Conservation (phyloP, 2,329 filamentous ascomycete species). For the Dryadomyces quercus-mongolicae region DNA sequence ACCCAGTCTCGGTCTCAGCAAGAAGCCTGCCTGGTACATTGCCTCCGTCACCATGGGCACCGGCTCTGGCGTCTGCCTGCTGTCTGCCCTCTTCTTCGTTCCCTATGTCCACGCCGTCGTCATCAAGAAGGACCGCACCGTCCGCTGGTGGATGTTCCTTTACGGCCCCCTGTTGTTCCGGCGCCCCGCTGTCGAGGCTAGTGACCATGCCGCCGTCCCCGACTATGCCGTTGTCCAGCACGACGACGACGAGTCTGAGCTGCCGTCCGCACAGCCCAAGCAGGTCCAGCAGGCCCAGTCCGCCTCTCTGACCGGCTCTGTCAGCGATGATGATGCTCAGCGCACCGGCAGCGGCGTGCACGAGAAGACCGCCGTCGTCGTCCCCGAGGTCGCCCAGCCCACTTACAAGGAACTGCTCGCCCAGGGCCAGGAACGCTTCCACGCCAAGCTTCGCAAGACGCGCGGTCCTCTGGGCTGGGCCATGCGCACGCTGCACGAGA, state of each 20-base stretch:
- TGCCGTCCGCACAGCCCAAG: constrained; percentile 6
- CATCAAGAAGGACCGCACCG: constrained; percentile 53
- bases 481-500: constrained; percentile 63
- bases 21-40: constrained; percentile 57
- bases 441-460: constrained; percentile 49
- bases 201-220: constrained; percentile 47
- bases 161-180: constrained; percentile 52
- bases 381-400: constrained; percentile 35
- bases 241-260: constrained; percentile 26
- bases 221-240: constrained; percentile 70
- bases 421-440: constrained; percentile 43
- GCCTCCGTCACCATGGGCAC: constrained; percentile 53
- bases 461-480: constrained; percentile 69
- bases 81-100: constrained; percentile 60
- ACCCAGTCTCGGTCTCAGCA: constrained; percentile 50
- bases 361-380: constrained; percentile 21
- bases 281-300: constrained; percentile 9
- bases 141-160: constrained; percentile 52
- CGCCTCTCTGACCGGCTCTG: constrained; percentile 5
- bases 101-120: constrained; percentile 55
- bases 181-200: constrained; percentile 42
- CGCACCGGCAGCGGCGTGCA: constrained; percentile 12
- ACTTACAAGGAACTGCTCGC: constrained; percentile 51
- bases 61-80: constrained; percentile 44
- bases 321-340: neutral